Evolutionary conservation across 2,329 filamentous ascomycete species (phyloP).

Genomic region (Alternaria gansuensis): DNA sequence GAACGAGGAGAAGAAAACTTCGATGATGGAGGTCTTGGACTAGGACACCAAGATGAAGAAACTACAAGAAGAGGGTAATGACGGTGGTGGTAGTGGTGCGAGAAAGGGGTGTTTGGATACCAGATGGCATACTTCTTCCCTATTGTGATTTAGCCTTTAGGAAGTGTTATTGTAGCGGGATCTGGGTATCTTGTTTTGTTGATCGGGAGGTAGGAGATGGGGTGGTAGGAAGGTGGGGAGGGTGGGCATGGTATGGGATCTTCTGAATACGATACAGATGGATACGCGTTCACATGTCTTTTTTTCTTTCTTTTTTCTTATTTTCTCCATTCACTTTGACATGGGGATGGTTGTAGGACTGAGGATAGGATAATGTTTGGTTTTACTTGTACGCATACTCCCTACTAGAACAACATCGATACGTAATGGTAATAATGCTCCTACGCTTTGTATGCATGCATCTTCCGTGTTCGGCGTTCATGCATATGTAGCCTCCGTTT

Average conservation of each 20-base stretch:
- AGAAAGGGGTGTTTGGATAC: constrained; percentile 17
- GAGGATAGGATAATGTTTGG: neutral
- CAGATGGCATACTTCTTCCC: constrained; percentile 18
- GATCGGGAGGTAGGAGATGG: neutral
- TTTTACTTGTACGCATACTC: neutral
- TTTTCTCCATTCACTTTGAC: neutral
- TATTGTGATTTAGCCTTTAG: neutral
- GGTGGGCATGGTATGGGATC: neutral
- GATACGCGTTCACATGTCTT: neutral
- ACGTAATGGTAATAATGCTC: too few species aligned
- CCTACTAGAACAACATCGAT: too few species aligned
- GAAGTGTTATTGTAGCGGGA: neutral
- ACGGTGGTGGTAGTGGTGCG: neutral
- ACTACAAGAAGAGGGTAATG: neutral
- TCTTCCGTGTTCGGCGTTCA: too few species aligned
- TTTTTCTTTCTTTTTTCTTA: too few species aligned
- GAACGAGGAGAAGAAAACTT: constrained; percentile 58
- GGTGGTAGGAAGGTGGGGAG: too few species aligned
- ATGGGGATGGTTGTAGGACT: neutral
- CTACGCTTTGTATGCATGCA: too few species aligned
- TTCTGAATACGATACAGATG: constrained; percentile 1
- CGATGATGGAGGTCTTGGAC: constrained; percentile 55
- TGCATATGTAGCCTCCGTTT: too few species aligned
- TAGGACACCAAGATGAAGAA: constrained; percentile 27
- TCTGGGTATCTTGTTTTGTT: neutral